phyloP scores from a whole-genome alignment of 306 rosid species.

The Crataegus laevigata region DNA sequence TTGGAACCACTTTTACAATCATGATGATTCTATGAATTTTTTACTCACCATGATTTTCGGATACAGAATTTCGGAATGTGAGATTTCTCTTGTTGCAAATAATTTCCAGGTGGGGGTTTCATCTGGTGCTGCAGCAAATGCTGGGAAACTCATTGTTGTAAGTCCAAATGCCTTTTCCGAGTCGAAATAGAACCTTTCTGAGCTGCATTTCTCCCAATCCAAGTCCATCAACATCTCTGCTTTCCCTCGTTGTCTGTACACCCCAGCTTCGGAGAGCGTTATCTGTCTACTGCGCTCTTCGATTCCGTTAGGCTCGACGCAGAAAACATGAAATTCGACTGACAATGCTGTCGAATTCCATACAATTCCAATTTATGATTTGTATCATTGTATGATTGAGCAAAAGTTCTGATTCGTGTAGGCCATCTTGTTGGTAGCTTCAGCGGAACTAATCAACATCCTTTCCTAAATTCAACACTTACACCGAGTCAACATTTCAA shows the following conservation, averaged over 20 bases:
- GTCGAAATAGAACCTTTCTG: not conserved
- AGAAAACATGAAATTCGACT: conserved; percentile 33
- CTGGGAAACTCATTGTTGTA: conserved; percentile 70
- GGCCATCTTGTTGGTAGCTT: not conserved
- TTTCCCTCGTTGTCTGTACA: not conserved
- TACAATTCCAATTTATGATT: no score
- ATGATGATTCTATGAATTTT: not conserved
- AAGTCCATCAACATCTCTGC: not conserved
- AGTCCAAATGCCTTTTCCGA: conserved; percentile 10
- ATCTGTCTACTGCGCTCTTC: conserved; percentile 45
- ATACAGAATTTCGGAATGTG: not conserved
- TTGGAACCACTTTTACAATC: not conserved
- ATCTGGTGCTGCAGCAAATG: conserved; percentile 77
- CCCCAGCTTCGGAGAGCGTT: conserved; percentile 63
- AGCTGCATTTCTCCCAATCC: not conserved
- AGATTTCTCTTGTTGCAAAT: not conserved
- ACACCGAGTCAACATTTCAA: no score
- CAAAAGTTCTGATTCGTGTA: no score
- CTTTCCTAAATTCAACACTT: not conserved
- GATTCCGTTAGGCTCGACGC: conserved; percentile 55
- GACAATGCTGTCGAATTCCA: not conserved
- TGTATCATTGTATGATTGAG: no score
- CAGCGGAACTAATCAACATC: not conserved
- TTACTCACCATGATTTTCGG: not conserved
- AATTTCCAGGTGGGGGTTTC: conserved; percentile 67